Conservation (phyloP, 2,329 filamentous ascomycete genomes). For the Aureobasidium sp. region DNA sequence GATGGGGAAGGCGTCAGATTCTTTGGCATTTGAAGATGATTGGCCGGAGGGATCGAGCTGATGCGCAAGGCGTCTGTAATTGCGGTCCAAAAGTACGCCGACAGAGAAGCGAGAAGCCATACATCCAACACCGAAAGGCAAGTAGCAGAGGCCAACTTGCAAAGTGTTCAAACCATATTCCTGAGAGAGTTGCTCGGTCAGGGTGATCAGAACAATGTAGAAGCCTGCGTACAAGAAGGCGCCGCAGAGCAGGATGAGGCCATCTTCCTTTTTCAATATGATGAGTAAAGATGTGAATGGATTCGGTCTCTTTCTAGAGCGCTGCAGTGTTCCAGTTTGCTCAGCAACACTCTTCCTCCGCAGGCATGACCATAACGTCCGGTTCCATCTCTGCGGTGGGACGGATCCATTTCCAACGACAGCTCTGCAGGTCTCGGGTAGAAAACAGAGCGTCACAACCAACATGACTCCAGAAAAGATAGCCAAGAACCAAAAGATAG, state of each 20-base stretch:
- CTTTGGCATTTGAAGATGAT: constrained; percentile 21
- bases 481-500: constrained; percentile 37
- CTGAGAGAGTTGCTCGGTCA: neutral
- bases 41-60: constrained; percentile 40
- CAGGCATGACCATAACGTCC: neutral
- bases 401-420: constrained; percentile 34
- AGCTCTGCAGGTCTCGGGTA: constrained; percentile 35
- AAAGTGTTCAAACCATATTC: constrained; percentile 41
- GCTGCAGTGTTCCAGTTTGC: neutral
- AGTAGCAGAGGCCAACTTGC: constrained; percentile 37
- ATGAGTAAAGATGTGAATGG: neutral
- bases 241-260: neutral
- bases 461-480: constrained; percentile 22
- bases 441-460: constrained; percentile 23
- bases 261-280: neutral
- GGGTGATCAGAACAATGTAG: neutral
- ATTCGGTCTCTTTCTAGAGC: neutral
- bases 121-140: constrained; percentile 34
- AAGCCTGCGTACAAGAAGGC: constrained; percentile 9
- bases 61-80: constrained; percentile 62
- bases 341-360: neutral
- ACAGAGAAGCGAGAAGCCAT: constrained; percentile 33
- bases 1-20: constrained; percentile 46
- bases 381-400: constrained; percentile 15
- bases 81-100: constrained; percentile 60